Evolutionary conservation across 768 basidiomycete genomes (phyloP).

Genomic region (Lentinula edodes): DNA sequence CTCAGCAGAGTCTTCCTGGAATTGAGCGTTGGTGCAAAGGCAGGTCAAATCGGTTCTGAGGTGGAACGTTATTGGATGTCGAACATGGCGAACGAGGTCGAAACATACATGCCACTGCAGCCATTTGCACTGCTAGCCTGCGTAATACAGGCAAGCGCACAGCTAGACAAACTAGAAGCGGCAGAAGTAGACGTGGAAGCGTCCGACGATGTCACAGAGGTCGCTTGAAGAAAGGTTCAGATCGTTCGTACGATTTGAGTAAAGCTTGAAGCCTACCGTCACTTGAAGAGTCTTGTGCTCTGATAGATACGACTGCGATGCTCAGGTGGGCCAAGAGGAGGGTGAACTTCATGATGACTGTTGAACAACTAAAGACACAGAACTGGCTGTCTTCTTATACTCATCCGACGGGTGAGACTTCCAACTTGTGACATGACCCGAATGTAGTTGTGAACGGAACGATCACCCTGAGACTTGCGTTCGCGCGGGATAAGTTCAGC

Average conservation of each 20-base stretch:
- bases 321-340: not conserved
- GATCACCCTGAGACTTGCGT: not conserved
- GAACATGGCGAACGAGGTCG: too few relatives aligned
- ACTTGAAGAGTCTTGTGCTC: not conserved
- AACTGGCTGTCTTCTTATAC: not conserved
- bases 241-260: not conserved
- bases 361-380: not conserved
- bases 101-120: not conserved
- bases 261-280: not conserved
- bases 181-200: not conserved
- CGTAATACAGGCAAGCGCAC: not conserved
- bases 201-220: not conserved
- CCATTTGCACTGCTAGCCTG: not conserved
- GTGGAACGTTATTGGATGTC: too few relatives aligned
- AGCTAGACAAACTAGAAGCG: not conserved
- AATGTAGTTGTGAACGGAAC: not conserved
- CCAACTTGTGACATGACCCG: not conserved
- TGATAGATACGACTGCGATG: not conserved
- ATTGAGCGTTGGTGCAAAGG: constrained; percentile 3
- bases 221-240: not conserved
- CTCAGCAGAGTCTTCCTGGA: not conserved
- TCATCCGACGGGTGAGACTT: not conserved
- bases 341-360: not conserved
- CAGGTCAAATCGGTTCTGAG: not conserved
- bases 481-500: not conserved